Base-by-base conservation (phyloP, 306 rosid species). In the Coriaria nepalensis region DNA sequence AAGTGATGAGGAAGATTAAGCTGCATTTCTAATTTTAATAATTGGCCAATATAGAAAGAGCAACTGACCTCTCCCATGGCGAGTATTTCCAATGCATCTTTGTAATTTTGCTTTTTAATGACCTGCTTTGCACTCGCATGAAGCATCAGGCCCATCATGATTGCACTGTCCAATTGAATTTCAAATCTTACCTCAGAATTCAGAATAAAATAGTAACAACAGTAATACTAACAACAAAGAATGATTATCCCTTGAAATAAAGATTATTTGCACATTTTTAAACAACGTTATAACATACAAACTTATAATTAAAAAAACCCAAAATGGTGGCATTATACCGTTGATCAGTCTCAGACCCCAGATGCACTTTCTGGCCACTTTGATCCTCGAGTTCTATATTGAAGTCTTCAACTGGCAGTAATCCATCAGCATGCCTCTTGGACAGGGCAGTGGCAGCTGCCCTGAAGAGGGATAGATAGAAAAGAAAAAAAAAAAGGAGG, bases 121-220 rank as follows among this genome's bases (percentile, higher is more conserved):
- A 88, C 69, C 48, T 69, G 80, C 68, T 84, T 88, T 40, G 72
- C 97, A 49, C 77, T 82, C 11, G 90, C 69, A 60, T 84, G 95
- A 68, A 88, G 95, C 93, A 84, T 84, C 72, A 88, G 62, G 59
- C 95, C 97, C 95, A 77, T 81, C 95, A 88, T 84, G 58, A 81
- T 78, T 20, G 95, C 97, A 73, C 97, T 84, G 77, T 44, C 62
- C 67, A 64, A 69, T 43, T 36, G 50, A 11, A 62, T 45, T 47
- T 52, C 53, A 52, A 72, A 47, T 37, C 37, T 59, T 60, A 57
- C 10, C 53, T 59, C 55, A 51, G 67, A 39, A 32, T 43, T 35
- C 47, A 49, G 29, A 20, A 20, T 20, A 20, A 1, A 20, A 20
- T 20, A 20, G 29, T 20, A 20, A 20, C 3, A 20, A 20, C 29